phyloP scores from a whole-genome alignment of 2,329 filamentous ascomycete genomes.

The Xylaria sp. region DNA sequence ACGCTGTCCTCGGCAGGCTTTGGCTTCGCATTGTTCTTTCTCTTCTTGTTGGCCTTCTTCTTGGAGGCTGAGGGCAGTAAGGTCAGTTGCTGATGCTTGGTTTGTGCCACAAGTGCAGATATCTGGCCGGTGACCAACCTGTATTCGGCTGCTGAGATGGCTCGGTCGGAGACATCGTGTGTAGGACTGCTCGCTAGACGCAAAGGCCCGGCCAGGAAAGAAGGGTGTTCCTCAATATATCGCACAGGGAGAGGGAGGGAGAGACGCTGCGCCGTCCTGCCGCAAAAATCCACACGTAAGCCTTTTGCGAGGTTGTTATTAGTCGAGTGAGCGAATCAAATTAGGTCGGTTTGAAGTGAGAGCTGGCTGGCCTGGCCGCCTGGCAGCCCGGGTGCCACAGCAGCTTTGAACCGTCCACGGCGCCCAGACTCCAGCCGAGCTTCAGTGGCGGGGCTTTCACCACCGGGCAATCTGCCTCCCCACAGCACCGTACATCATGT shows the following conservation, averaged over 20 bases:
- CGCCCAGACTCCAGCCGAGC: background rate
- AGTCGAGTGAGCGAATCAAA: conserved; percentile 17
- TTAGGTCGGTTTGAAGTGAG: background rate
- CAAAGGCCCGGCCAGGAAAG: conserved; percentile 9
- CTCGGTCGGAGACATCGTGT: conserved; percentile 39
- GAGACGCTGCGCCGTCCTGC: conserved; percentile 19
- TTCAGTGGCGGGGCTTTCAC: background rate
- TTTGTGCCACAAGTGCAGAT: conserved; percentile 2
- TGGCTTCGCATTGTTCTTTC: conserved; percentile 56
- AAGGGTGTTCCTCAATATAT: conserved; percentile 6
- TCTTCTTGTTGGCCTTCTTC: conserved; percentile 64
- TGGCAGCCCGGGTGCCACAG: background rate
- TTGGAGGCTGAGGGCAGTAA: conserved; percentile 43
- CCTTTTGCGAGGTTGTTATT: conserved; percentile 23
- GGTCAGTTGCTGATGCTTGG: conserved; percentile 25
- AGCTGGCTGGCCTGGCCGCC: background rate
- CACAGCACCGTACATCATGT: too few species aligned
- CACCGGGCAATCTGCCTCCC: background rate
- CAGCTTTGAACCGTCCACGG: background rate
- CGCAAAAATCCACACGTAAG: conserved; percentile 29
- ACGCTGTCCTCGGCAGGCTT: conserved; percentile 42
- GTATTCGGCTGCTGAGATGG: conserved; percentile 33
- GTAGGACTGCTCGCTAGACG: conserved; percentile 26
- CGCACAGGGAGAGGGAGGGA: conserved; percentile 7
- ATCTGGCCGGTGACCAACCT: conserved; percentile 31